A percentile compares a stretch with the other conserved stretches of the same genome.
These are phyloP conservation scores for Eimeria zaria DNA, from an alignment of 169 alveolate genomes.

Conservation along the genomic window DNA sequence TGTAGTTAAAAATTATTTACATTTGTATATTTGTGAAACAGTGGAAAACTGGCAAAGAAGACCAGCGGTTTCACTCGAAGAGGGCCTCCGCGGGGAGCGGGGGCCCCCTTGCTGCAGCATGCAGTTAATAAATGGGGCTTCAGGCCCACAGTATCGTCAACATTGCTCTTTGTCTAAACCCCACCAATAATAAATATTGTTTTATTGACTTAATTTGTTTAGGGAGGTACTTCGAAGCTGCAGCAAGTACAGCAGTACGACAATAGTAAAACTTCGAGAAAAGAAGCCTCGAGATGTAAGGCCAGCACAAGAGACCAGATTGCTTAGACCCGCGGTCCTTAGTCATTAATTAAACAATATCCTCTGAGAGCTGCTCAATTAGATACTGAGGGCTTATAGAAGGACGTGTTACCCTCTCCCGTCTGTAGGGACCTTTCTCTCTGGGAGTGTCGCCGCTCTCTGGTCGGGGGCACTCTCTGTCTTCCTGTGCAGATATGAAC, in stretches of 20 bases:
- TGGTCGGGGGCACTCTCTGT: background rate
- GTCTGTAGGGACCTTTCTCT: background rate
- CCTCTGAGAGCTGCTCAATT: background rate
- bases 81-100: background rate
- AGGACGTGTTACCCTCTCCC: background rate
- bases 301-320: background rate
- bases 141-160: background rate
- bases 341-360: background rate
- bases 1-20: background rate
- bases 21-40: background rate
- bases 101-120: slow-evolving; percentile 1
- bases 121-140: slow-evolving; percentile 19
- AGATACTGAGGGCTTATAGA: background rate
- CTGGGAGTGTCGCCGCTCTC: background rate
- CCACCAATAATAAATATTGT: background rate
- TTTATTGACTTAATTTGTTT: background rate
- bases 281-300: slow-evolving; percentile 19
- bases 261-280: background rate
- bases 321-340: background rate
- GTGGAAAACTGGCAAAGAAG: background rate
- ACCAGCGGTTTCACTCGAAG: background rate
- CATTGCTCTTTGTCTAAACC: background rate
- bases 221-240: background rate
- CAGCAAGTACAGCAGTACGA: background rate
- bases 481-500: background rate